phyloP scores from a whole-genome alignment of 2,329 filamentous ascomycete genomes.

The Verticillium alfalfae region DNA sequence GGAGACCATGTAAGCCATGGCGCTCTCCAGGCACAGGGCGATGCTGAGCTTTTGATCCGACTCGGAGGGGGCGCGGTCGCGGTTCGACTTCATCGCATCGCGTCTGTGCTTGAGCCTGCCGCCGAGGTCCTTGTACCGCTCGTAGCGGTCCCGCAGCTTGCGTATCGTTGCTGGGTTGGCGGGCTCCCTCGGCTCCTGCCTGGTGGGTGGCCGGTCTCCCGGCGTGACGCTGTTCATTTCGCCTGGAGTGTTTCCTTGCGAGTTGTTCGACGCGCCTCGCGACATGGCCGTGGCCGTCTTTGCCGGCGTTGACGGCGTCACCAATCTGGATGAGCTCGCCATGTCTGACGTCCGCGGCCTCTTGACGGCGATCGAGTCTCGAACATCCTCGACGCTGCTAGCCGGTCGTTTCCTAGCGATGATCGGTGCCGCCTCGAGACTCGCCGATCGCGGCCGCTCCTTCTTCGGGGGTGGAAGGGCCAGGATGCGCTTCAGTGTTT shows the following conservation, averaged over 20 bases:
- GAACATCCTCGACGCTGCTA: constrained; percentile 24
- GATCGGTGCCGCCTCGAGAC: constrained; percentile 29
- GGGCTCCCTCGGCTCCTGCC: constrained; percentile 9
- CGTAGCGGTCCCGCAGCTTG: constrained; percentile 27
- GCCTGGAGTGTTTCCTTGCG: constrained; percentile 45
- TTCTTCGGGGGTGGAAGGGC: constrained; percentile 33
- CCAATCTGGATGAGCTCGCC: constrained; percentile 22
- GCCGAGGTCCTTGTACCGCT: constrained; percentile 33
- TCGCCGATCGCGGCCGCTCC: constrained; percentile 29
- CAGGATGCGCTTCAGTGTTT: constrained; percentile 40
- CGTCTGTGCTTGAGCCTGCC: constrained; percentile 49
- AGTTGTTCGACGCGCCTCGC: constrained; percentile 48
- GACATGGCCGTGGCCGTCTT: constrained; percentile 45
- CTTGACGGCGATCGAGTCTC: constrained; percentile 32
- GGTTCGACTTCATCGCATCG: constrained; percentile 28
- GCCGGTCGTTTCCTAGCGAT: constrained; percentile 45
- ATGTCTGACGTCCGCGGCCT: constrained; percentile 37
- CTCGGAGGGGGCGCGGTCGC: constrained; percentile 14
- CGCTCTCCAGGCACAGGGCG: constrained; percentile 41
- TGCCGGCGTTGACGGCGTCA: constrained; percentile 44
- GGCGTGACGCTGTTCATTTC: constrained; percentile 35
- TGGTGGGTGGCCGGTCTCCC: constrained; percentile 24
- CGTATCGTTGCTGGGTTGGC: constrained; percentile 20
- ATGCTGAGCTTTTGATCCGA: constrained; percentile 32
- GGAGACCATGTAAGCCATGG: constrained; percentile 46